A percentile compares a stretch with the other conserved stretches of the same genome.
Evolutionary conservation across 306 rosid species (phyloP).

Genomic region (Inga leiocalycina): DNA sequence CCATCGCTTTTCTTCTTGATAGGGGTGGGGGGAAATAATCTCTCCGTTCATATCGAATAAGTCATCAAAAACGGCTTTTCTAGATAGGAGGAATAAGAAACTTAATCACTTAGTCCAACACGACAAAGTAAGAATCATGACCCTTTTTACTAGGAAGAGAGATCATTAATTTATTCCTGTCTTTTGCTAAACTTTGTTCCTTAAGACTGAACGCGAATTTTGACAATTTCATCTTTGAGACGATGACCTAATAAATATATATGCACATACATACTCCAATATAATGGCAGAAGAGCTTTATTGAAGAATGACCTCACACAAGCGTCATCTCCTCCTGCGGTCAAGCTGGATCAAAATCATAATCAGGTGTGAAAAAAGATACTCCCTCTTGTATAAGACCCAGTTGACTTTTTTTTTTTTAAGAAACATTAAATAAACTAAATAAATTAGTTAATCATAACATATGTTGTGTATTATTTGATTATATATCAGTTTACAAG

Average conservation of each 20-base stretch:
- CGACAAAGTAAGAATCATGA: background rate
- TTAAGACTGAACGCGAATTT: background rate
- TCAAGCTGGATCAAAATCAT: background rate
- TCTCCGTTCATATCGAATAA: background rate
- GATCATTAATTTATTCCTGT: background rate
- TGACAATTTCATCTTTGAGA: background rate
- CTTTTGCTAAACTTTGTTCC: background rate
- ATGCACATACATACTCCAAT: background rate
- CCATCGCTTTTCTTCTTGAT: background rate
- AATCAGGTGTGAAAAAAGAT: constrained; percentile 9
- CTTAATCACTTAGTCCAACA: background rate
- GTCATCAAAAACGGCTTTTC: constrained; percentile 11
- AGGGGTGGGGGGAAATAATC: too few relatives aligned
- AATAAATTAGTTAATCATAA: too few relatives aligned
- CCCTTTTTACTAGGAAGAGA: background rate
- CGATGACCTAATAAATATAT: background rate
- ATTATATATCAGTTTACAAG: too few relatives aligned
- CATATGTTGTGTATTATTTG: too few relatives aligned
- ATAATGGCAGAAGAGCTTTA: constrained; percentile 22
- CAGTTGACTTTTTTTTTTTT: too few relatives aligned
- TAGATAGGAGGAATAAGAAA: background rate
- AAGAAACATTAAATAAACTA: too few relatives aligned
- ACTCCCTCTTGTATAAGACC: too few relatives aligned
- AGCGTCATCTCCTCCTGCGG: background rate
- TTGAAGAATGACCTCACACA: background rate